Evolutionary conservation across 2,329 filamentous ascomycete genomes (phyloP).

Genomic region (Ophiostoma triangulosporum): DNA sequence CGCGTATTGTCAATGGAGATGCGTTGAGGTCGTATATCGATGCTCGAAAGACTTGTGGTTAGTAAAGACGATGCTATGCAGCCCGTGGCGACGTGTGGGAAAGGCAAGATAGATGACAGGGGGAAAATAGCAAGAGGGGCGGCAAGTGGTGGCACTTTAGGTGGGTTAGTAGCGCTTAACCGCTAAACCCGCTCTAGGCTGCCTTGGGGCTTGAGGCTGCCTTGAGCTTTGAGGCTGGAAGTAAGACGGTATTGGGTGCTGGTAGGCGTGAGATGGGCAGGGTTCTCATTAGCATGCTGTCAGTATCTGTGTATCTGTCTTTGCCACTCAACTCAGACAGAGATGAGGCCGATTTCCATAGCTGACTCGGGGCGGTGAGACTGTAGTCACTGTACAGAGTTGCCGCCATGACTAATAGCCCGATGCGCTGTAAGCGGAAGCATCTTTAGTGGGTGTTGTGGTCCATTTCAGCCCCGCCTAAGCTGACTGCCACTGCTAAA

Average conservation of each 20-base stretch:
- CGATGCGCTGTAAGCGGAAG: not conserved
- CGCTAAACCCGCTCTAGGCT: not conserved
- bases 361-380: not conserved
- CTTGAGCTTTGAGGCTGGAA: not conserved
- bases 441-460: too few relatives aligned
- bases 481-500: not conserved
- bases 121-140: slow-evolving; percentile 1
- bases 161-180: not conserved
- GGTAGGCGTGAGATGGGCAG: too few relatives aligned
- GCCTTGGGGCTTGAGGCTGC: not conserved
- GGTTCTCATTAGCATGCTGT: too few relatives aligned
- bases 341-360: not conserved
- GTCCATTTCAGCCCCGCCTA: not conserved
- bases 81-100: not conserved
- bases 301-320: too few relatives aligned
- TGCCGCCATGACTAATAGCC: not conserved
- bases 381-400: not conserved
- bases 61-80: not conserved
- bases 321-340: too few relatives aligned
- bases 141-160: not conserved
- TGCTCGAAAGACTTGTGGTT: not conserved
- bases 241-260: not conserved
- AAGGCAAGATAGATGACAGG: not conserved
- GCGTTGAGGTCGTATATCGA: not conserved
- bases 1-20: not conserved